Evolutionary conservation across 2,329 filamentous ascomycete genomes (phyloP).

Genomic region (Zasmidium cellare): DNA sequence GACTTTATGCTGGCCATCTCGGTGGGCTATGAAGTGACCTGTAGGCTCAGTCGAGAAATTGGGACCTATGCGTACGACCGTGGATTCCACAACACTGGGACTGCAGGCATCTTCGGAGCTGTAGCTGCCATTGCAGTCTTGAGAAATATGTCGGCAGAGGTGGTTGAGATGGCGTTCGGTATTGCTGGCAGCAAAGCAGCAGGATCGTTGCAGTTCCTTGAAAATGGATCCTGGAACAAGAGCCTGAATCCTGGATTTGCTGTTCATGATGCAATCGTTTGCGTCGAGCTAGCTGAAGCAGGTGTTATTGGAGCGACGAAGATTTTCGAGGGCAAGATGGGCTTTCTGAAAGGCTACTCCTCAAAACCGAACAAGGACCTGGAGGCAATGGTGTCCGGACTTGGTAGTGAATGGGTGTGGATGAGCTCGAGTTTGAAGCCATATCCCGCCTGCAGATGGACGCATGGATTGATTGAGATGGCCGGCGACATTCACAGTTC

Average conservation of each 20-base stretch:
- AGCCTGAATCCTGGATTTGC: slow-evolving; percentile 42
- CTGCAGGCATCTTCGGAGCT: slow-evolving; percentile 40
- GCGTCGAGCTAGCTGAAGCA: slow-evolving; percentile 37
- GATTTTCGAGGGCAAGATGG: slow-evolving; percentile 31
- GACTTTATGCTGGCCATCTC: slow-evolving; percentile 35
- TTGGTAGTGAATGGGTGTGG: slow-evolving; percentile 31
- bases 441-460: slow-evolving; percentile 35
- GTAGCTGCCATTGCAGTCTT: slow-evolving; percentile 36
- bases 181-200: slow-evolving; percentile 40
- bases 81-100: slow-evolving; percentile 41
- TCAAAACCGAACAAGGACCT: slow-evolving; percentile 26
- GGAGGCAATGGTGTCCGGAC: slow-evolving; percentile 18
- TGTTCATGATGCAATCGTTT: slow-evolving; percentile 41
- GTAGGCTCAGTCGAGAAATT: slow-evolving; percentile 37
- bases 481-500: slow-evolving; percentile 21
- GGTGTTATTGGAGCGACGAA: slow-evolving; percentile 33
- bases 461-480: slow-evolving; percentile 34
- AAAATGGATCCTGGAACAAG: slow-evolving; percentile 42
- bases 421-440: slow-evolving; percentile 30
- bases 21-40: slow-evolving; percentile 38
- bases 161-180: slow-evolving; percentile 38
- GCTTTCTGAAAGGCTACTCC: slow-evolving; percentile 33
- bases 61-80: slow-evolving; percentile 36
- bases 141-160: slow-evolving; percentile 24
- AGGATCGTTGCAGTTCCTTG: slow-evolving; percentile 42